A percentile compares a stretch with the other conserved stretches of the same genome.
Conservation (phyloP, 768 basidiomycete species). For the Pisolithus tinctorius region DNA sequence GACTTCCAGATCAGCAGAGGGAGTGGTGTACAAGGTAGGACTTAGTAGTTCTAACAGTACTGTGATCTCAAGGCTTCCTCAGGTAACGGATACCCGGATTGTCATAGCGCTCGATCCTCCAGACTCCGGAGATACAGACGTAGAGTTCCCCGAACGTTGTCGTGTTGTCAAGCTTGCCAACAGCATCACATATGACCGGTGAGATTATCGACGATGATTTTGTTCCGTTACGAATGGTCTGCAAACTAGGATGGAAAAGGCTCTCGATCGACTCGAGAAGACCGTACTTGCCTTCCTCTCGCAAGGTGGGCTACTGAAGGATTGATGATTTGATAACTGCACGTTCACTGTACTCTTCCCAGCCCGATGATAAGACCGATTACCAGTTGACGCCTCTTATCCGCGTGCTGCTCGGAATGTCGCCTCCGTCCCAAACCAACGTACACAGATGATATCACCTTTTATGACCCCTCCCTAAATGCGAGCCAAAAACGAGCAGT, state of each 20-base stretch:
- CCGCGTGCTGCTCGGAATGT: slow-evolving; percentile 67
- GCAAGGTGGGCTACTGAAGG: slow-evolving; percentile 12
- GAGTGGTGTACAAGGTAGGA: slow-evolving; percentile 79
- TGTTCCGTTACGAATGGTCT: not conserved
- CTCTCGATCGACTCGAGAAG: slow-evolving; percentile 60
- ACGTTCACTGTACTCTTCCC: slow-evolving; percentile 2
- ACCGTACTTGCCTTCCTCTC: slow-evolving; percentile 23
- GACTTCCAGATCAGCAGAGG: slow-evolving; percentile 45
- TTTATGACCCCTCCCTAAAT: slow-evolving; percentile 76
- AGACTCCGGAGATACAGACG: slow-evolving; percentile 52
- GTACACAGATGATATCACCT: slow-evolving; percentile 40
- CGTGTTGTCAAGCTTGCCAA: slow-evolving; percentile 86
- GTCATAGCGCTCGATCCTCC: slow-evolving; percentile 70
- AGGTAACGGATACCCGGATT: slow-evolving; percentile 80
- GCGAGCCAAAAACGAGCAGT: slow-evolving; percentile 81
- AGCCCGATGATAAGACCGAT: slow-evolving; percentile 36
- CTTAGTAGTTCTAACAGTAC: not conserved
- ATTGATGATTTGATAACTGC: not conserved
- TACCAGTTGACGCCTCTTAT: slow-evolving; percentile 46
- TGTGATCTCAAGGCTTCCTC: not conserved
- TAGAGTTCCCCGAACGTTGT: slow-evolving; percentile 82
- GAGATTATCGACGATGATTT: not conserved
- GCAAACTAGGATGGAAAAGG: slow-evolving; percentile 72
- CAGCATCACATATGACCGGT: slow-evolving; percentile 87
- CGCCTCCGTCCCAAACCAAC: slow-evolving; percentile 36